Evolutionary conservation across 2,329 filamentous ascomycete species (phyloP), one percentile per base, ranked within the genome.

Genomic region (Emergomyces orientalis): DNA sequence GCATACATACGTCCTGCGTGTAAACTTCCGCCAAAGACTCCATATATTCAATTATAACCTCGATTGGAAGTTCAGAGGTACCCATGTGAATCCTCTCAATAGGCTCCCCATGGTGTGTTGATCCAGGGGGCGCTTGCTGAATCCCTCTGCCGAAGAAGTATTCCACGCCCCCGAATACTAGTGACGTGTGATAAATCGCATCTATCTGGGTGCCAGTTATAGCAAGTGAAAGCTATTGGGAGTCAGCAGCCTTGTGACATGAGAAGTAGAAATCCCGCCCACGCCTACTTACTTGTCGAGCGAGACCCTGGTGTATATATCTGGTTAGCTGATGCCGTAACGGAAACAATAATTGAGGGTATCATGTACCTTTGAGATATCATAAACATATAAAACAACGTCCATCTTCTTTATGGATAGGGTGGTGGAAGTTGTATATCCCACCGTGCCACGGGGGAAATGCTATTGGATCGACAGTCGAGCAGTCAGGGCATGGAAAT

Each of bases 141-240:
- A 97, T 88, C 62, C 91, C 91, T 62, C 89, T 87, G 64, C 96
- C 93, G 69, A 92, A 97, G 70, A 93, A 86, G 74, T 96, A 97
- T 76, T 99, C 94, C 59, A 88, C 83, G n/a, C 87, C 87, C 60
- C 86, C 84, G 47, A 97, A 81, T 51, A 96, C 88, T 61, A 99
- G 86, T 0, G 92, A 90, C 0, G 94, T 97, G 74, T 99, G 94
- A 69, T 97, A 97, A 61, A 99, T 86, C 61, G 94, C 94, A 74
- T 97, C 93, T 59, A 97, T 90, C 60, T 88, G 85, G 1, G 81
- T 83, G 1, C 87, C 87, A 4, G 88, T 82, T 55, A 89, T 78
- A 57, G 82, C 77, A 59, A 72, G 73, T 14, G 83, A 86, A 73
- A 86, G 83, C 77, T 84, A 67, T 6, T 13, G 22, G n/a, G 13